phyloP scores from a whole-genome alignment of 106 monocot genomes.

The Agapanthus africanus region DNA sequence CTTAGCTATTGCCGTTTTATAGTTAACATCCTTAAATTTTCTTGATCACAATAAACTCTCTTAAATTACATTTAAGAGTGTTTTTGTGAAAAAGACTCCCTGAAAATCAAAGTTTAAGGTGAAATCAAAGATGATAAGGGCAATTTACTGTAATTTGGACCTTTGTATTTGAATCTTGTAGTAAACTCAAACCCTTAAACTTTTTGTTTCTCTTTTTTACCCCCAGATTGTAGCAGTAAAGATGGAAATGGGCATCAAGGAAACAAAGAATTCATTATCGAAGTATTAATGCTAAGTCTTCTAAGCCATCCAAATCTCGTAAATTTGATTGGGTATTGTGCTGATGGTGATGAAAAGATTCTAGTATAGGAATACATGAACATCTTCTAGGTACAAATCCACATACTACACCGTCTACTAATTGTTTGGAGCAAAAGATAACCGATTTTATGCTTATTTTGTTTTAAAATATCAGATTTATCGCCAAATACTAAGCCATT shows the following conservation, averaged over 20 bases:
- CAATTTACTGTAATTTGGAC: neutral
- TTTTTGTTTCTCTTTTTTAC: neutral
- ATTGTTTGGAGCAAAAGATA: neutral
- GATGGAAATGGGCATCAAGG: constrained; percentile 26
- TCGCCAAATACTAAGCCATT: constrained; percentile 16
- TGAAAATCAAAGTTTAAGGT: no score
- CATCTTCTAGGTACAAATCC: constrained; percentile 28
- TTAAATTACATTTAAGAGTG: no score
- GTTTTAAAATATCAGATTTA: constrained; percentile 12
- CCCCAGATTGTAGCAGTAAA: constrained; percentile 28
- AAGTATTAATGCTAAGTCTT: constrained; percentile 39
- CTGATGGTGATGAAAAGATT: constrained; percentile 26
- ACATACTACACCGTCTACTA: neutral
- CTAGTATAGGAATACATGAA: constrained; percentile 38
- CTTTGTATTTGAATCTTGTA: no score
- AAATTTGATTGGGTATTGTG: constrained; percentile 31
- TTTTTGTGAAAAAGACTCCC: no score
- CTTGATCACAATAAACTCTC: neutral
- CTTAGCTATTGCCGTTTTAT: no score
- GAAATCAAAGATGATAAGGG: no score
- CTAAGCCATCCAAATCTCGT: constrained; percentile 32
- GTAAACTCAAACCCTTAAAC: no score
- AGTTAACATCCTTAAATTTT: neutral
- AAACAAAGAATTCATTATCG: constrained; percentile 33
- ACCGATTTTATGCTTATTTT: neutral